Evolutionary conservation across 2,329 filamentous ascomycete genomes (phyloP), one percentile per base, ranked within the genome.

Genomic region (Dothistroma septosporum): DNA sequence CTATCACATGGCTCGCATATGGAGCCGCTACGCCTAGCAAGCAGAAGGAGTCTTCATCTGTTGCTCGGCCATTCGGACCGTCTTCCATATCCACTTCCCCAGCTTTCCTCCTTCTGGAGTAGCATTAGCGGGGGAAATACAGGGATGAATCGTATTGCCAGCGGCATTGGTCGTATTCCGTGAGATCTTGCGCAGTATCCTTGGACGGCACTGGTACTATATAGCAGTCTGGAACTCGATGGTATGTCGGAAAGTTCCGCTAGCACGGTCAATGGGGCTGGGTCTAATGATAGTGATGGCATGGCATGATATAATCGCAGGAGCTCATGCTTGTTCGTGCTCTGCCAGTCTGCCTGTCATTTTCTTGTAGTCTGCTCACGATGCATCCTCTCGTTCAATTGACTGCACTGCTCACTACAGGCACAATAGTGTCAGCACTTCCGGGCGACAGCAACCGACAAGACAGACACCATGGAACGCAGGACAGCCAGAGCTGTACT

Each of bases 401-500:
- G 33, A 33, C 49, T 0, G 49, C 33, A 28, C 28, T 28, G 24
- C 49, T 32, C 49, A 12, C 24, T 55, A 16, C 33, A 37, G 33
- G 33, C 4, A 16, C 53, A 44, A 41, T 55, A 31, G 28, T 19
- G 53, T 4, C 57, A 48, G 44, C 47, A n/a, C 44, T 21, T 46
- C 50, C 52, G 24, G 57, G 53, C 12, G 14, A 37, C 33, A 37
- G 31, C 24, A 22, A 14, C 33, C 28, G 24, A 11, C 21, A 35
- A 19, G 46, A 21, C 41, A 32, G 31, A 32, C 24, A 55, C n/a
- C 46, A 37, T 41, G 59, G 22, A 33, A 21, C 21, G 22, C 46
- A 37, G 7, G 33, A 37, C 44, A n/a, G 11, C 22, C 44, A 48
- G n/a, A 48, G 55, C 49, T 72, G 71, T 64, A 57, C 60, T 19